phyloP scores from a whole-genome alignment of 2,329 filamentous ascomycete genomes.

The Trichoderma gracile region DNA sequence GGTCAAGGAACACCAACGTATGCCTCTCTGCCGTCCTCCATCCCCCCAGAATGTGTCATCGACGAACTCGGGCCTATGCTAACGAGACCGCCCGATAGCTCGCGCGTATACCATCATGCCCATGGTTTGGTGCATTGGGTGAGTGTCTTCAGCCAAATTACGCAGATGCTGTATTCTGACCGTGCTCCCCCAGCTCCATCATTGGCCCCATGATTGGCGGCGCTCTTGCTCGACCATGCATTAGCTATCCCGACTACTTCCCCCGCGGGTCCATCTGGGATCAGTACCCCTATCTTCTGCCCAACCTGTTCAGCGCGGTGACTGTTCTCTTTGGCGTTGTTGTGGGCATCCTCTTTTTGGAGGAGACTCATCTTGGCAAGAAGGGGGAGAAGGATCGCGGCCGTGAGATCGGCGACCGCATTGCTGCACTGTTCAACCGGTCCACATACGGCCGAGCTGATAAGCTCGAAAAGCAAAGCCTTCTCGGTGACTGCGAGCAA shows the following conservation, averaged over 20 bases:
- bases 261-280: conserved; percentile 75
- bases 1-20: conserved; percentile 88
- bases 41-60: background rate
- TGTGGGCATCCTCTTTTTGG: conserved; percentile 81
- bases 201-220: conserved; percentile 90
- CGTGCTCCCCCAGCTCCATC: conserved; percentile 68
- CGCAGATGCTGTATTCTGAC: conserved; percentile 29
- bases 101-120: conserved; percentile 97
- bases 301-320: conserved; percentile 85
- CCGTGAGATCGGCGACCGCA: conserved; percentile 71
- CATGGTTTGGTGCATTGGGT: conserved; percentile 95
- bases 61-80: conserved; percentile 25
- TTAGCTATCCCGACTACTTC: conserved; percentile 77
- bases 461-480: conserved; percentile 59
- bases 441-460: conserved; percentile 41
- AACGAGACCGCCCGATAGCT: conserved; percentile 50
- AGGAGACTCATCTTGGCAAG: conserved; percentile 88
- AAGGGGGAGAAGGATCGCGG: conserved; percentile 76
- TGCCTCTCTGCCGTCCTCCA: conserved; percentile 38
- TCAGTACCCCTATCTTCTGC: conserved; percentile 82
- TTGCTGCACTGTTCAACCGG: conserved; percentile 51
- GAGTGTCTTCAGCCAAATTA: conserved; percentile 36
- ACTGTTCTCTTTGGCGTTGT: conserved; percentile 74
- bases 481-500: conserved; percentile 62
- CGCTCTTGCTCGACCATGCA: conserved; percentile 81